Base-by-base conservation (phyloP, 2,329 filamentous ascomycete species). In the Tricladium varicosporioides region DNA sequence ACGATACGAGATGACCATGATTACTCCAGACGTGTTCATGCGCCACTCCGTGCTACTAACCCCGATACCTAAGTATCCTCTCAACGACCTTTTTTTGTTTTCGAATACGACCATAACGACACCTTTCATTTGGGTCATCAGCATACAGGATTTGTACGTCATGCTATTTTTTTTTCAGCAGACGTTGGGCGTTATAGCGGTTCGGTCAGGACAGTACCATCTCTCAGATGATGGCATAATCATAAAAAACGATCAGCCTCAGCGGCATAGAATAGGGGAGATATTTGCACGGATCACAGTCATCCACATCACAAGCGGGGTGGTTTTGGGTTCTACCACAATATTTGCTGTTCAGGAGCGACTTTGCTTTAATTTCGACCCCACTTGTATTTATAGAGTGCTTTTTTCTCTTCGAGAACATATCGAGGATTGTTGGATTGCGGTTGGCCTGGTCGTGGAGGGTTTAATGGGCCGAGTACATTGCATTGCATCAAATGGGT, bases 1-100 rank as follows among this genome's bases (percentile, higher is more conserved):
- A 86, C 84, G 1, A 72, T 87, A 5, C 80, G 80, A 56, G 84
- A 87, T 66, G 82, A 87, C 60, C 82, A 84, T 57, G 84, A 87
- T 63, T 87, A 87, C 66, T 86, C 84, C 42, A 75, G 84, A 61
- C 76, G 69, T 48, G 63, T 71, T 1, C 73, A 78, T 45, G 77
- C 79, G 9, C 75, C 86, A 7, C 74, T 87, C n/a, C 77, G 84
- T 61, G 83, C 83, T 8, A 83, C 76, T 31, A 87, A 87, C 65
- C 83, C 84, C 2, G 83, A 87, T 54, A 33, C 48, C 15, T 48
- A 49, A 48, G 53, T 18, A 36, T 13, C 33, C 27, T 36, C 49
- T n/a, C n/a, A 32, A 45, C 27, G 33, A 53, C 53, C 58, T 55
- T 10, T 48, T 59, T 60, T 56, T 56, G 47, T 43, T 58, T 58